Percentiles rank a stretch among this genome's conserved stretches.
phyloP scores from a whole-genome alignment of 805 yeast genomes.

The Cyberlindnera japonica region DNA sequence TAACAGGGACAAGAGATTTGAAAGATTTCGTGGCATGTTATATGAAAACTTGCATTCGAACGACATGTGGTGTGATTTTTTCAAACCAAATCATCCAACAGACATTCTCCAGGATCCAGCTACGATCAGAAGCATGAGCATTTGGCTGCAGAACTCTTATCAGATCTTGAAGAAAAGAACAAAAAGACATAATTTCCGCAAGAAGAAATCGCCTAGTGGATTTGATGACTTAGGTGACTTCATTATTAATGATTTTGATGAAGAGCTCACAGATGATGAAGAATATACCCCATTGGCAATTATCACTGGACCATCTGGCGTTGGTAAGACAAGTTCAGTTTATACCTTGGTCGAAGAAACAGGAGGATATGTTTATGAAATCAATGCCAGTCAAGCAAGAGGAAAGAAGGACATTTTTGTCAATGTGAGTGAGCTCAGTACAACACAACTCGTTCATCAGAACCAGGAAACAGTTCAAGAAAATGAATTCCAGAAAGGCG shows the following conservation, averaged over 20 bases:
- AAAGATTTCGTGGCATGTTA: constrained; percentile 1
- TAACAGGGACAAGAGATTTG: constrained; percentile 3
- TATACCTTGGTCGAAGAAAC: constrained; percentile 61
- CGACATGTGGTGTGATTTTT: constrained; percentile 29
- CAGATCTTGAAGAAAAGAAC: constrained; percentile 31
- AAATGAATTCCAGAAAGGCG: constrained; percentile 48
- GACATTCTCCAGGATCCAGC: constrained; percentile 30
- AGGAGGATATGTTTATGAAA: constrained; percentile 73
- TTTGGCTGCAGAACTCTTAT: constrained; percentile 34
- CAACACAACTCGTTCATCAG: constrained; percentile 73
- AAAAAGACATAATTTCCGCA: constrained; percentile 32
- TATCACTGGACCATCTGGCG: constrained; percentile 65
- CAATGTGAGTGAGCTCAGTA: constrained; percentile 71
- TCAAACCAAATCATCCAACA: constrained; percentile 29
- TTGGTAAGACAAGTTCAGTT: constrained; percentile 75
- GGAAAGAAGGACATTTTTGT: constrained; percentile 66
- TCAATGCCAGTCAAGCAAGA: constrained; percentile 71
- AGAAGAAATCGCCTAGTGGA: constrained; percentile 16
- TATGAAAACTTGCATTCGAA: neutral
- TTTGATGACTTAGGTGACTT: constrained; percentile 32
- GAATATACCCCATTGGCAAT: constrained; percentile 61
- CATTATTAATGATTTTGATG: constrained; percentile 27
- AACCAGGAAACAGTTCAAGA: constrained; percentile 17
- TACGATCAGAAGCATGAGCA: constrained; percentile 20
- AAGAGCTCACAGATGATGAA: constrained; percentile 20